Base-by-base conservation (phyloP, 2,329 filamentous ascomycete genomes). In the Calonectria pauciramosa region DNA sequence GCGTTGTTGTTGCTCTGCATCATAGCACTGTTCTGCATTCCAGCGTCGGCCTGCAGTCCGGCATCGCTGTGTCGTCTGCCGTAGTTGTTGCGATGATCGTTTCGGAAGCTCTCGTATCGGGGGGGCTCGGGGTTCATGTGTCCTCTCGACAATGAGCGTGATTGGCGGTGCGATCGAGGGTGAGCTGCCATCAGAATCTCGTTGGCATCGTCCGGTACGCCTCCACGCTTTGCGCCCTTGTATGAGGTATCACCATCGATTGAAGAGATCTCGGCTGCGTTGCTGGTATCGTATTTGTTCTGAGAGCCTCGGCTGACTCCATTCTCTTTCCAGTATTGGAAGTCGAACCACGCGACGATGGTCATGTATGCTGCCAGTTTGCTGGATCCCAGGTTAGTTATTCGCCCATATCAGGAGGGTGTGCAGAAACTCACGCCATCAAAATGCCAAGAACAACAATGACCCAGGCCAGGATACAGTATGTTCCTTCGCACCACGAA, bases 401-500 rank as follows among this genome's bases (percentile, higher is more conserved):
- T 10, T n/a, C 18, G 5, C 8, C 8, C 9, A 52, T 23, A 16
- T 10, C 2, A 18, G 30, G 13, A 20, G 16, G 23, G 6, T 18
- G 14, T 5, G 3, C 23, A 32, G 20, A 20, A 20, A 52, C 56
- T 14, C 47, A 75, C 64, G 41, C 34, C 28, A 49, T 70, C 0
- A 56, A 1, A 18, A 68, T 56, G 14, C 36, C 41, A 30, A 77
- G 65, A 23, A 44, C 52, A 16, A 71, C 44, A 9, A 77, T 69
- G 14, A 72, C 47, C 75, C 75, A 77, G 10, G 68, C 68, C 7
- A 76, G 66, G 16, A 56, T 54, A 7, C 75, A 77, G 32, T 60
- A 76, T 20, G 65, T 51, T 2, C 70, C 75, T 5, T 26, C 32
- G 18, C 75, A 77, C 30, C 66, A 68, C 30, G 49, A 41, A 20